Percentiles rank a stretch among this genome's conserved stretches.
Conservation (phyloP, 768 basidiomycete species). For the Phylloporus scabripes region DNA sequence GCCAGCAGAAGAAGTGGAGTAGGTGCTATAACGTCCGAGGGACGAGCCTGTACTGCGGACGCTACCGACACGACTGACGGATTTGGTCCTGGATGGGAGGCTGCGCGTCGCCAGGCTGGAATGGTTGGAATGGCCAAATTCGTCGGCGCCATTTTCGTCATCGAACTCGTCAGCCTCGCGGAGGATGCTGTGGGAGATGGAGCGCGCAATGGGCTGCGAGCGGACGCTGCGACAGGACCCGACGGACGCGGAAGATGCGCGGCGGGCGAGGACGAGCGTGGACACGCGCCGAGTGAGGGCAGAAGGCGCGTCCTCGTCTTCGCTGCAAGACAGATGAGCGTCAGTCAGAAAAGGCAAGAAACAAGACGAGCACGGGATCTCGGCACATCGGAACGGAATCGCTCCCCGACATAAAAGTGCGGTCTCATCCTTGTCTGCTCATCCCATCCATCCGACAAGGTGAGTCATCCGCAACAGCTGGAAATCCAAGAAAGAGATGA, state of each 20-base stretch:
- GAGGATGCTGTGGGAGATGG: slow-evolving; percentile 28
- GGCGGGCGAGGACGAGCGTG: slow-evolving; percentile 45
- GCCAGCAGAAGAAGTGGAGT: slow-evolving; percentile 17
- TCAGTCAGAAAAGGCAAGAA: neutral
- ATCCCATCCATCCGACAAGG: neutral
- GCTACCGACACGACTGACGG: slow-evolving; percentile 19
- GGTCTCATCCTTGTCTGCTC: neutral
- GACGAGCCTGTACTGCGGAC: slow-evolving; percentile 20
- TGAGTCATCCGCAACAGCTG: neutral
- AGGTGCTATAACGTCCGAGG: slow-evolving; percentile 19
- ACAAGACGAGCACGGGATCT: slow-evolving; percentile 7
- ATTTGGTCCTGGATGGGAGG: slow-evolving; percentile 21
- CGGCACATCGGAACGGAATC: slow-evolving; percentile 5
- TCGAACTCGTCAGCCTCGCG: slow-evolving; percentile 27
- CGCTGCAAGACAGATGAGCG: slow-evolving; percentile 33
- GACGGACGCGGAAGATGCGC: slow-evolving; percentile 42
- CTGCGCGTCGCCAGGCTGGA: slow-evolving; percentile 13
- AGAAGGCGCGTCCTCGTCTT: slow-evolving; percentile 71
- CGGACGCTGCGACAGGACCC: slow-evolving; percentile 15
- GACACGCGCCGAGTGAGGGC: slow-evolving; percentile 61
- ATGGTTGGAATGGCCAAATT: slow-evolving; percentile 22
- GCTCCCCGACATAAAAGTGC: slow-evolving; percentile 13
- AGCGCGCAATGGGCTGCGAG: slow-evolving; percentile 22
- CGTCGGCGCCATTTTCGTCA: slow-evolving; percentile 8
- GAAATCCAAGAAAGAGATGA: neutral